phyloP scores from a whole-genome alignment of 257 asterid genomes.

The Gentiana macrophylla region DNA sequence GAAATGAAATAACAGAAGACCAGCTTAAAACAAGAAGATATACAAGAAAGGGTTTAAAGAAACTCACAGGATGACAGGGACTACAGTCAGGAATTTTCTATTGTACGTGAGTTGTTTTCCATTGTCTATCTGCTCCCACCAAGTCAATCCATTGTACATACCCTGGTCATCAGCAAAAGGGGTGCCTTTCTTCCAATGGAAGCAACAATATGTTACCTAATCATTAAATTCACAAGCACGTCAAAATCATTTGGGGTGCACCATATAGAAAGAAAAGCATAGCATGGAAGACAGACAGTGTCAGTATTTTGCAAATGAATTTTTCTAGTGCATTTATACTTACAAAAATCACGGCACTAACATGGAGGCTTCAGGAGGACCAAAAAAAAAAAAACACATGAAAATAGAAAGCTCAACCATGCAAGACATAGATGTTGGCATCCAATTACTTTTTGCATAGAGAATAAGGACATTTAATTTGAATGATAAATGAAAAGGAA shows the following conservation, averaged over 20 bases:
- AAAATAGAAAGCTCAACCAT: too few species aligned
- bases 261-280: neutral
- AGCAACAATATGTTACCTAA: constrained; percentile 74
- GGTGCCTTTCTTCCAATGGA: constrained; percentile 94
- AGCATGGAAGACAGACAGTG: too few species aligned
- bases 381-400: too few species aligned
- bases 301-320: too few species aligned
- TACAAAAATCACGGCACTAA: too few species aligned
- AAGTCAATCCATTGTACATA: constrained; percentile 68
- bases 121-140: constrained; percentile 95
- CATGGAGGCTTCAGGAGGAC: too few species aligned
- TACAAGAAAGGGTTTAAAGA: constrained; percentile 2
- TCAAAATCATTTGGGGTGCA: neutral
- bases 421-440: too few species aligned
- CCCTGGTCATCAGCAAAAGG: constrained; percentile 97
- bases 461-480: too few species aligned
- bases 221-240: neutral
- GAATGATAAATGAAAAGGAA: too few species aligned
- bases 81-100: constrained; percentile 81
- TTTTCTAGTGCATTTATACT: too few species aligned
- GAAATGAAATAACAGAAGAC: too few species aligned
- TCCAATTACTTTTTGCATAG: too few species aligned
- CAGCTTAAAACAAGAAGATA: neutral
- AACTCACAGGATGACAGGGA: constrained; percentile 87
- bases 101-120: constrained; percentile 91